These are phyloP conservation scores for Tulasnella sp. DNA, from an alignment of 768 basidiomycete genomes.

Conservation along the genomic window DNA sequence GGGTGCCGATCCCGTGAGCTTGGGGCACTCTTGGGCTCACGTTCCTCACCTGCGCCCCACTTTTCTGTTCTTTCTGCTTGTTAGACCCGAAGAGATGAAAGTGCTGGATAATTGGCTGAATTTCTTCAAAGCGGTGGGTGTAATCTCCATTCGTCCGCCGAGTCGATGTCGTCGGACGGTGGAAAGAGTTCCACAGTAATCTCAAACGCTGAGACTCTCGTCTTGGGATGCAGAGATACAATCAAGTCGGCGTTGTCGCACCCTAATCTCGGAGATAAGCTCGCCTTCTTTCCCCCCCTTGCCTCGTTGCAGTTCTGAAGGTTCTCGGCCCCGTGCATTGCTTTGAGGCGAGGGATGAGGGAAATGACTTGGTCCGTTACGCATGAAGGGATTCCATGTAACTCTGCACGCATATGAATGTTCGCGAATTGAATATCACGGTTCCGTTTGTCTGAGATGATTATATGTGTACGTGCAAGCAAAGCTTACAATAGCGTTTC, in stretches of 20 bases:
- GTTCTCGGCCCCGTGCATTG: not conserved
- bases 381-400: not conserved
- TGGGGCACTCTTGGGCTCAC: not conserved
- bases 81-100: constrained; percentile 36
- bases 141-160: constrained; percentile 1
- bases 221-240: constrained; percentile 10
- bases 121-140: constrained; percentile 63
- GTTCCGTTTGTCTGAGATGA: not conserved
- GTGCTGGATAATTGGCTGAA: constrained; percentile 80
- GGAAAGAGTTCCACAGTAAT: not conserved
- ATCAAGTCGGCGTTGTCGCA: constrained; percentile 7
- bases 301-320: not conserved
- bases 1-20: not conserved
- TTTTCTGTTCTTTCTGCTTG: not conserved
- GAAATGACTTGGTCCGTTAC: not conserved
- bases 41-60: not conserved
- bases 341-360: not conserved
- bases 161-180: not conserved
- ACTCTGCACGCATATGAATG: not conserved
- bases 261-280: not conserved
- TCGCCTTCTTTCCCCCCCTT: not conserved
- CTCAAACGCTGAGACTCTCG: not conserved
- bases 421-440: not conserved
- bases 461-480: not conserved
- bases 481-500: not conserved